Conservation (phyloP, 2,329 filamentous ascomycete species). For the Xylaria sp. region DNA sequence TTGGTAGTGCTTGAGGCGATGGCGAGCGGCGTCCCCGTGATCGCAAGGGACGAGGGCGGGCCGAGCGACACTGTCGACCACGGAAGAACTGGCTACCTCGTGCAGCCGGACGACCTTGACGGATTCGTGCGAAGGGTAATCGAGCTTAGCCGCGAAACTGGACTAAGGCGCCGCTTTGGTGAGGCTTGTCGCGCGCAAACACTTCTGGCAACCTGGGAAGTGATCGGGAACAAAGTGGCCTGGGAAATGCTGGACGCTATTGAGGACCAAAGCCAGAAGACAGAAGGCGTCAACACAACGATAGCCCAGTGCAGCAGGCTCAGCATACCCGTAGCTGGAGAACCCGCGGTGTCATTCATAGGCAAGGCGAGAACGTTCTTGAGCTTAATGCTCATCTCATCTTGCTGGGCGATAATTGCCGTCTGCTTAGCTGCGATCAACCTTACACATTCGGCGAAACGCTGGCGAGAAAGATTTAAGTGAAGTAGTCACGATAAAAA, state of each 20-base stretch:
- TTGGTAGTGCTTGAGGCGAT: constrained; percentile 73
- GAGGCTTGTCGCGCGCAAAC: constrained; percentile 59
- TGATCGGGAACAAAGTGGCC: constrained; percentile 72
- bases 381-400: too few species aligned
- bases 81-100: constrained; percentile 64
- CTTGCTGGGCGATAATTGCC: too few species aligned
- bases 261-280: constrained; percentile 50
- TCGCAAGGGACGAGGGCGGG: constrained; percentile 72
- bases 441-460: too few species aligned
- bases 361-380: constrained; percentile 52
- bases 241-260: constrained; percentile 65
- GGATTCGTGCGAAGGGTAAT: constrained; percentile 61
- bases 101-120: constrained; percentile 63
- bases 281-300: neutral
- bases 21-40: constrained; percentile 71
- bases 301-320: neutral
- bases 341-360: constrained; percentile 44
- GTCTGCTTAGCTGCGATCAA: too few species aligned
- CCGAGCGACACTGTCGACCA: constrained; percentile 70
- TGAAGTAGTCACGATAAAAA: too few species aligned
- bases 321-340: constrained; percentile 7
- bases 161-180: constrained; percentile 53
- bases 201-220: constrained; percentile 71
- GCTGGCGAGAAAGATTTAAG: too few species aligned
- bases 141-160: constrained; percentile 53